Base-by-base conservation (phyloP, 768 basidiomycete species). In the Coprinopsis cinerea region DNA sequence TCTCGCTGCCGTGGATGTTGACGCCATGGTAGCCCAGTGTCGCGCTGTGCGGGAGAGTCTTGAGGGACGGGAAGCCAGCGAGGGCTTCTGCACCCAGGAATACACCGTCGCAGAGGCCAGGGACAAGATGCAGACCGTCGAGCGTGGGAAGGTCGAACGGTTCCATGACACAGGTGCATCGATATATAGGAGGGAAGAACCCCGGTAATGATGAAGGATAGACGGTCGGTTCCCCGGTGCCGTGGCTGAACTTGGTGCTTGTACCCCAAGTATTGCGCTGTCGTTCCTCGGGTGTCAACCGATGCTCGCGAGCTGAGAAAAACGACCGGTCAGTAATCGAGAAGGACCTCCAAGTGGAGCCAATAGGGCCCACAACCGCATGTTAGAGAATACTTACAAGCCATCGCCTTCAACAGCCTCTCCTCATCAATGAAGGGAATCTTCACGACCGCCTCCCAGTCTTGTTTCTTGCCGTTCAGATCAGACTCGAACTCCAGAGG, bases 371-470 rank as follows among this genome's bases (percentile, higher is more conserved):
- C 9, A 22, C 6, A 25, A 32, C n/a, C n/a, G n/a, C n/a, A n/a
- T n/a, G n/a, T n/a, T 25, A 46, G 30, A 41, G 28, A 43, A 28
- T 35, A 70, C 83, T 59, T 63, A 90, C 91, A 67, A 26, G 73
- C 68, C 95, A 99, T 97, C 2, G 94, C 89, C 26, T 71, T 71
- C 26, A 96, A 68, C 18, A 99, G 64, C 45, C 91, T 75, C 10
- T 68, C 57, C 64, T 94, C 82, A 40, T 96, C 84, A 53, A 99
- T 97, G 66, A 99, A 99, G 0, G 96, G 96, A 56, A 99, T 97
- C 70, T 98, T 98, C 47, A 99, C 92, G 44, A 98, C 81, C 0
- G 96, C 95, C 65, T 99, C 96, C 96, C 96, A 99, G 22, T 97
- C 95, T 57, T 88, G 85, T 64, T 93, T 98, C 78, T 99, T 99